Conservation (phyloP, 139 green algal species). For the Chlamydomonas eustigma region DNA sequence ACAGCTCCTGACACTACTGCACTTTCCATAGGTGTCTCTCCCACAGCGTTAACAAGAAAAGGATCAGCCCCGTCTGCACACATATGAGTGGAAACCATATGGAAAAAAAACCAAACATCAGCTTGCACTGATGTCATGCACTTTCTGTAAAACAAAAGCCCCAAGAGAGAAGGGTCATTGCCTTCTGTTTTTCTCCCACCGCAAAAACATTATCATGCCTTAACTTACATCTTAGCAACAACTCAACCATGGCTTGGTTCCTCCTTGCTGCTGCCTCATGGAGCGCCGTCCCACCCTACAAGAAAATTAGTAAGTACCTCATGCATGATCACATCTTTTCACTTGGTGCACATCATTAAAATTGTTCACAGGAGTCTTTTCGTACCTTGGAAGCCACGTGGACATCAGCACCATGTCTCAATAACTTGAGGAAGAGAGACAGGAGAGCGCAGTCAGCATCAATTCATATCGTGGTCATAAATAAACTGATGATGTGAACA, state of each 20-base stretch:
- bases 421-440: background rate
- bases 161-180: background rate
- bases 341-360: too few relatives aligned
- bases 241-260: background rate
- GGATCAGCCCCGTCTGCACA: background rate
- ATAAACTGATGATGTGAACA: too few relatives aligned
- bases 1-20: background rate
- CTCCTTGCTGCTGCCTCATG: background rate
- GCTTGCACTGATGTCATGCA: background rate
- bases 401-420: background rate
- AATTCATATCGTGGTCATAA: too few relatives aligned
- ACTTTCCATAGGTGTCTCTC: background rate
- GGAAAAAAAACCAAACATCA: background rate
- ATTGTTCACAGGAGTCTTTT: too few relatives aligned
- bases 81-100: background rate
- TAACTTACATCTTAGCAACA: background rate
- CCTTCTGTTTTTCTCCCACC: background rate
- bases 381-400: background rate
- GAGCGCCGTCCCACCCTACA: background rate
- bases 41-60: background rate
- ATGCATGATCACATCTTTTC: too few relatives aligned
- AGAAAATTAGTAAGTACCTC: too few relatives aligned
- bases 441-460: background rate
- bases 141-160: background rate
- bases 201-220: too few relatives aligned